Evolutionary conservation across 1,284 basidiomycete species (phyloP).

Genomic region (Boletus holoroseus): DNA sequence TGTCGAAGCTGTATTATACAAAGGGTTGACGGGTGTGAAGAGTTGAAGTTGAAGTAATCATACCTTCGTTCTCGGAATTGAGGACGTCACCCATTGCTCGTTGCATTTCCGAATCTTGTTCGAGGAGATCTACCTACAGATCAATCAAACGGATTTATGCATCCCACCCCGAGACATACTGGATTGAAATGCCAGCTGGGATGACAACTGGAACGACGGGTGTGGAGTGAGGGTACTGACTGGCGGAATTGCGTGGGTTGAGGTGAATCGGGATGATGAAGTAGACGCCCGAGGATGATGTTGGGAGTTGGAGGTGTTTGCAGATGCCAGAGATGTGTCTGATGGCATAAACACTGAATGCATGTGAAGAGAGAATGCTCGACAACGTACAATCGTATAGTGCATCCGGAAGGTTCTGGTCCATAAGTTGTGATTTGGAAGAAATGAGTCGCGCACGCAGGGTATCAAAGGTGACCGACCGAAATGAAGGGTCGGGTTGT

Average conservation of each 20-base stretch:
- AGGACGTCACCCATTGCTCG: conserved; percentile 54
- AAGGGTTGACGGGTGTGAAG: neutral
- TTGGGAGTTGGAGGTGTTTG: conserved; percentile 6
- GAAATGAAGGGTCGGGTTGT: conserved; percentile 36
- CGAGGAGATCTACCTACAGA: conserved; percentile 52
- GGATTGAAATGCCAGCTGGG: conserved; percentile 48
- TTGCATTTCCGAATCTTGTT: conserved; percentile 70
- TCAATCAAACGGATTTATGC: conserved; percentile 14
- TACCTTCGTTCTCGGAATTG: conserved; percentile 37
- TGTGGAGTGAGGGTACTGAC: conserved; percentile 51
- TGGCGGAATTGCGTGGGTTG: conserved; percentile 8
- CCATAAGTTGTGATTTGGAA: conserved; percentile 37
- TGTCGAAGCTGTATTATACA: conserved; percentile 14
- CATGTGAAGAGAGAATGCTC: neutral
- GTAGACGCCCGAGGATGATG: conserved; percentile 9
- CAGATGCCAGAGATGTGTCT: conserved; percentile 18
- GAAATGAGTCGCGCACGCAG: conserved; percentile 45
- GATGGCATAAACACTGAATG: conserved; percentile 3
- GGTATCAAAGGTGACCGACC: conserved; percentile 44
- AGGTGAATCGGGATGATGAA: conserved; percentile 11
- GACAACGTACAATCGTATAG: conserved; percentile 33
- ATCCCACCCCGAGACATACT: conserved; percentile 41
- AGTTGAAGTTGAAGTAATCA: neutral
- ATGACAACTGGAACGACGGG: conserved; percentile 55
- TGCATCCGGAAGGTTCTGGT: conserved; percentile 30